Evolutionary conservation across 805 yeast genomes (phyloP).

Genomic region (Nakazawaea populi): DNA sequence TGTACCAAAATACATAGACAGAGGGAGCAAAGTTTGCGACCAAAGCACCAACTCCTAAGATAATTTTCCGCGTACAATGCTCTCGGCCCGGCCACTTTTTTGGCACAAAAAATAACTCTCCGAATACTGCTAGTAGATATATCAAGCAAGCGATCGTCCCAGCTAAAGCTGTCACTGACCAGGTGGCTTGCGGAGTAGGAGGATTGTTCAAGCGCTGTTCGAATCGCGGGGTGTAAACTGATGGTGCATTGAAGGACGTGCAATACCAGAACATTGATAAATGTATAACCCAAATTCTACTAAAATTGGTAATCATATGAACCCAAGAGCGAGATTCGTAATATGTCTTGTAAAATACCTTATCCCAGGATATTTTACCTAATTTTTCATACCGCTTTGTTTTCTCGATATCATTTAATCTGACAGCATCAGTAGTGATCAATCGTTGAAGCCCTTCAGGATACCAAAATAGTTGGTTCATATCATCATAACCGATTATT

Average conservation of each 20-base stretch:
- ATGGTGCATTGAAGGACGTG: slow-evolving; percentile 44
- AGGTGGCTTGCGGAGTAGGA: slow-evolving; percentile 38
- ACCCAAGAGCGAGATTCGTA: slow-evolving; percentile 44
- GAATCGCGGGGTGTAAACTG: slow-evolving; percentile 40
- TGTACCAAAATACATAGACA: slow-evolving; percentile 29
- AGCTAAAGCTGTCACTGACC: slow-evolving; percentile 39
- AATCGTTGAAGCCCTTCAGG: slow-evolving; percentile 29
- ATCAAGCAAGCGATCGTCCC: slow-evolving; percentile 38
- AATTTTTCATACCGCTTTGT: slow-evolving; percentile 27
- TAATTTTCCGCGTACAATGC: slow-evolving; percentile 28
- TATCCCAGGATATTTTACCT: slow-evolving; percentile 33
- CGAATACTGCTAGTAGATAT: slow-evolving; percentile 31
- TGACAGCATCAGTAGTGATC: slow-evolving; percentile 26
- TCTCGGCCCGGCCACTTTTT: slow-evolving; percentile 42
- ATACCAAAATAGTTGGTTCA: slow-evolving; percentile 48
- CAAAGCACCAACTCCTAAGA: slow-evolving; percentile 25
- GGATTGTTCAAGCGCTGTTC: slow-evolving; percentile 33
- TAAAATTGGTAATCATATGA: slow-evolving; percentile 43
- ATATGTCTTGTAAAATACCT: slow-evolving; percentile 38
- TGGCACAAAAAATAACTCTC: slow-evolving; percentile 43
- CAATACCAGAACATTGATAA: slow-evolving; percentile 45
- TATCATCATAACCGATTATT: slow-evolving; percentile 52
- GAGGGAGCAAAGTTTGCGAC: slow-evolving; percentile 35
- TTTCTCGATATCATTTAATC: slow-evolving; percentile 23
- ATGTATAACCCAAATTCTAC: slow-evolving; percentile 50